These are phyloP conservation scores for Colletotrichum phormii DNA, from an alignment of 2,329 filamentous ascomycete species.

Conservation along the genomic window DNA sequence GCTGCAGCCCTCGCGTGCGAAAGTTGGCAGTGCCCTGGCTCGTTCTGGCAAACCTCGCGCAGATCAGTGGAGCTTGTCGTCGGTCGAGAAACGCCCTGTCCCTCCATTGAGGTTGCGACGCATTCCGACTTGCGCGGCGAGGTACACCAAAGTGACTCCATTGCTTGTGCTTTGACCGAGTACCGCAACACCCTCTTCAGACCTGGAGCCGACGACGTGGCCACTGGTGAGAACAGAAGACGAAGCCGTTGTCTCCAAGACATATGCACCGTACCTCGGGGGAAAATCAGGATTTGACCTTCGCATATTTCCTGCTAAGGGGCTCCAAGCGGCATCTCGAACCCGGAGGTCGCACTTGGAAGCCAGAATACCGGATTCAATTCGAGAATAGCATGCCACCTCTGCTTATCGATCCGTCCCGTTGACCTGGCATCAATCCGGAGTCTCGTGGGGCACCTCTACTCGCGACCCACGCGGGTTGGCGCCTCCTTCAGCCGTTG, in stretches of 20 bases:
- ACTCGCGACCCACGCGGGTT: constrained; percentile 30
- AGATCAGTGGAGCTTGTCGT: constrained; percentile 29
- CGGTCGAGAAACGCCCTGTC: constrained; percentile 20
- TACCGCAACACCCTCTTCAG: constrained; percentile 3
- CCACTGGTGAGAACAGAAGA: neutral
- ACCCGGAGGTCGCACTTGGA: constrained; percentile 1
- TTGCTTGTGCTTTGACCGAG: neutral
- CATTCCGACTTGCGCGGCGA: constrained; percentile 1
- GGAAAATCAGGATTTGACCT: constrained; percentile 30
- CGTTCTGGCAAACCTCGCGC: constrained; percentile 20
- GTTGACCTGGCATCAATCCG: constrained; percentile 18
- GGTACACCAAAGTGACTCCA: constrained; percentile 10
- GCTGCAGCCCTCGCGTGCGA: constrained; percentile 25
- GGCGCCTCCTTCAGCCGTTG: neutral
- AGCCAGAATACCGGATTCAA: constrained; percentile 19
- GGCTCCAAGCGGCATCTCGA: neutral
- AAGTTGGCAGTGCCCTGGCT: constrained; percentile 35
- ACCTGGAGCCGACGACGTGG: neutral
- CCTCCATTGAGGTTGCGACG: constrained; percentile 9
- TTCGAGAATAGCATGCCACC: constrained; percentile 24
- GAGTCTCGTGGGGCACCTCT: constrained; percentile 24
- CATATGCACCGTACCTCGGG: constrained; percentile 31
- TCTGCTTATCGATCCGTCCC: constrained; percentile 25
- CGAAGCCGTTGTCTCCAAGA: constrained; percentile 12
- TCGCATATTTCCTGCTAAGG: neutral